Conservation (phyloP, 139 green algal species). For the Auxenochlorella protothecoides region DNA sequence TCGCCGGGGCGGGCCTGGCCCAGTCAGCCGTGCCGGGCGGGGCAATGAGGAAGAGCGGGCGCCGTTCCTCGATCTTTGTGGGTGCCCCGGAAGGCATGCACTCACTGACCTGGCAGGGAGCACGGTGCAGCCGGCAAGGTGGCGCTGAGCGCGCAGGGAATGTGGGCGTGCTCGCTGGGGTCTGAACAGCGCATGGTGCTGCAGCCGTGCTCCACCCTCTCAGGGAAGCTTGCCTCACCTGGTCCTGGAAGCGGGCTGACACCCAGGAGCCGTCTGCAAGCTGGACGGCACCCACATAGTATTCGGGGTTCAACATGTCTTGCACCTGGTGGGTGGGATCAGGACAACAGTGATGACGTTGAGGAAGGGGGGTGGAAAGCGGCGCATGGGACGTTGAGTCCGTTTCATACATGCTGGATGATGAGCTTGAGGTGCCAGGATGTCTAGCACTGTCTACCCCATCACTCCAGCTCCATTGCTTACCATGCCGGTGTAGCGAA, state of each 20-base stretch:
- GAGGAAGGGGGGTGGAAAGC: background rate
- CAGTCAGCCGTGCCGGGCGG: too few species aligned
- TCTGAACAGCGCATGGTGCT: too few species aligned
- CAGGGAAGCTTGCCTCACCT: background rate
- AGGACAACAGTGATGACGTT: background rate
- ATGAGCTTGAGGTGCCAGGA: background rate
- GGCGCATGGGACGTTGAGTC: background rate
- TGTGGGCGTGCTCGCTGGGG: too few species aligned
- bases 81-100: too few species aligned
- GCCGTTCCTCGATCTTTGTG: too few species aligned
- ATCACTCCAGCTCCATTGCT: background rate
- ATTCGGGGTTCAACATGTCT: slow-evolving; percentile 62
- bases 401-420: background rate
- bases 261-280: slow-evolving; percentile 16
- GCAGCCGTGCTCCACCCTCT: too few species aligned
- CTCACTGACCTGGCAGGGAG: too few species aligned
- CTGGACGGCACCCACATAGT: slow-evolving; percentile 42
- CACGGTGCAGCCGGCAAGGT: too few species aligned
- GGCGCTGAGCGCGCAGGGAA: too few species aligned
- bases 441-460: too few species aligned
- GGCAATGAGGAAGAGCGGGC: too few species aligned
- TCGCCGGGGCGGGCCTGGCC: too few species aligned
- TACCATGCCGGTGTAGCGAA: slow-evolving; percentile 57
- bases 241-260: slow-evolving; percentile 38
- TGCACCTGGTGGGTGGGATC: slow-evolving; percentile 31